Evolutionary conservation across 352 stramenopile species (phyloP), one percentile per base, ranked within the genome.

Genomic region (Phytopythium litorale): DNA sequence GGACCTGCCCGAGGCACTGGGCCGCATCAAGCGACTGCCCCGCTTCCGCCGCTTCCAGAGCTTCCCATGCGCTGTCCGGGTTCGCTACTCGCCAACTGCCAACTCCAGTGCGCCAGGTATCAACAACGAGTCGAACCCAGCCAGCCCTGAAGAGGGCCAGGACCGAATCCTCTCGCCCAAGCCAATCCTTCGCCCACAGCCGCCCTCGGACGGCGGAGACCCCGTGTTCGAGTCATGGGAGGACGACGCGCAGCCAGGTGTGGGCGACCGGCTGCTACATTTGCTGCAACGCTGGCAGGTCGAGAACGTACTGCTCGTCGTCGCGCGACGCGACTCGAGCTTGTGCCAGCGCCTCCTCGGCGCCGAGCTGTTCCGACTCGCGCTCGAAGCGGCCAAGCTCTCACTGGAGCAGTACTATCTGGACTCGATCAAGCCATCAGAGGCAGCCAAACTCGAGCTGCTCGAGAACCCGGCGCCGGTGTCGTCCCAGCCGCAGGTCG

Each of bases 251-350:
- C 69, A 88, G 25, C 54, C 69, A 15, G 81, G 81, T 12, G 77
- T 87, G 7, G 84, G 85, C 25, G 83, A 91, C 38, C 84, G 87
- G 19, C 59, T 96, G 56, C 64, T 96, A 46, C 83, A 94, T 52
- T 49, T 94, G n/a, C 68, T 96, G 52, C 79, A 89, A 63, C 77
- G 80, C 48, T 94, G 88, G 88, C 78, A 94, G 46, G 80, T 94
- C 9, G 75, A 80, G 49, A 92, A 90, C 60, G 69, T 91, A 4
- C 58, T 87, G 51, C 57, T 96, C 1, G 60, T 93, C 11, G 79
- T 94, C 13, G 83, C 73, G 11, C 66, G 85, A 3, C 66, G 77
- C 37, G 85, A 94, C 28, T 75, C 72, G n/a, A 89, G 79, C 57
- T 65, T 93, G 19, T 85, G 73, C 52, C 76, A 78, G 1, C 78